These are phyloP conservation scores for Cicer yamashitae DNA, from an alignment of 306 rosid genomes.

Conservation along the genomic window DNA sequence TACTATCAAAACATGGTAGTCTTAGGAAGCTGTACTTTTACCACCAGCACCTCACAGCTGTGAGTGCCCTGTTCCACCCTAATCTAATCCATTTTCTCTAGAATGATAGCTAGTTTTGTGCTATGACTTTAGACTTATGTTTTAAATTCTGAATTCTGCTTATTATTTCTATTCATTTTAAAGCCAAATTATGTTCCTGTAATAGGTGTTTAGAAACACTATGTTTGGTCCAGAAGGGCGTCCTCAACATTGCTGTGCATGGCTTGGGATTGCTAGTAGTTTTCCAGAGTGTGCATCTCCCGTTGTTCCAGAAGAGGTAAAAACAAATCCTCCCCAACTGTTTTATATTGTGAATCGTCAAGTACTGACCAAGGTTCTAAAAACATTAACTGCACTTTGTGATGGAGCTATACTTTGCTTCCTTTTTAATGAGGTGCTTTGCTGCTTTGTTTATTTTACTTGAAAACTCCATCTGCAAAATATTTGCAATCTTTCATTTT, in stretches of 20 bases:
- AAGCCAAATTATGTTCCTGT: constrained; percentile 42
- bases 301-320: constrained; percentile 93
- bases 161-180: constrained; percentile 43
- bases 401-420: constrained; percentile 17
- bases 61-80: constrained; percentile 50
- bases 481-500: constrained; percentile 31
- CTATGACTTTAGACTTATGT: constrained; percentile 29
- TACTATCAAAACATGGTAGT: constrained; percentile 92
- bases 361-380: constrained; percentile 31
- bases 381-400: neutral
- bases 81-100: constrained; percentile 29
- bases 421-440: constrained; percentile 10
- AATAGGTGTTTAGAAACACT: constrained; percentile 93
- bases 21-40: constrained; percentile 89
- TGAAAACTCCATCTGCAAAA: constrained; percentile 33
- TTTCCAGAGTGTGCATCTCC: constrained; percentile 96
- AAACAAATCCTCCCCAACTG: constrained; percentile 32
- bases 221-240: constrained; percentile 99
- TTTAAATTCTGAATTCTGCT: constrained; percentile 39
- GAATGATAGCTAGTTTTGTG: constrained; percentile 30
- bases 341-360: constrained; percentile 17
- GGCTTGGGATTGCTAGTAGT: constrained; percentile 99
- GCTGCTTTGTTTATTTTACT: constrained; percentile 28
- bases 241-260: constrained; percentile 99
- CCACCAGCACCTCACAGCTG: constrained; percentile 96